These are phyloP conservation scores for Suillus decipiens DNA, from an alignment of 768 basidiomycete genomes.

Conservation along the genomic window DNA sequence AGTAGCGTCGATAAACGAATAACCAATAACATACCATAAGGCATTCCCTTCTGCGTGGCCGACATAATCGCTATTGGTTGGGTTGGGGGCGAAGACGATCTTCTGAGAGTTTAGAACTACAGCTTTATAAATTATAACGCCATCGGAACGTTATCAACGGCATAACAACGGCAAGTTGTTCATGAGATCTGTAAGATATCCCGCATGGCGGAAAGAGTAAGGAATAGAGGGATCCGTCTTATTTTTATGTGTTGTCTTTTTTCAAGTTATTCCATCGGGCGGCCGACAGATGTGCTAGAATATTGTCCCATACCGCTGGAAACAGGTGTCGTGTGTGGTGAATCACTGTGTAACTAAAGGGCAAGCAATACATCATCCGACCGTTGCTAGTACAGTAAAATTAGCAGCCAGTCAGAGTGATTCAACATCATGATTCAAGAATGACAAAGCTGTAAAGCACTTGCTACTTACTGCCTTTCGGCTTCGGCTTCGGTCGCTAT, in stretches of 20 bases:
- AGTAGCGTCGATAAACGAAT: neutral
- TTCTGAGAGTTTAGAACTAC: neutral
- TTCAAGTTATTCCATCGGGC: neutral
- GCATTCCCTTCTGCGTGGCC: slow-evolving; percentile 6
- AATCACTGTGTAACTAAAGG: neutral
- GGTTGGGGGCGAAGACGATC: neutral
- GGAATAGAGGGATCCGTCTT: neutral
- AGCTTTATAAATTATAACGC: slow-evolving; percentile 1
- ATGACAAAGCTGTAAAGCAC: neutral
- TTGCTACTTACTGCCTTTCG: neutral
- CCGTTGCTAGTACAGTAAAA: neutral
- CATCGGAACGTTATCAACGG: neutral
- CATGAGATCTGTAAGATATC: neutral
- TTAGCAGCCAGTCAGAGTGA: neutral
- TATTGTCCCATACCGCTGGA: neutral
- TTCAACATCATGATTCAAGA: neutral
- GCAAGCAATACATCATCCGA: neutral
- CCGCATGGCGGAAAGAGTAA: neutral
- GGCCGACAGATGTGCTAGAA: neutral
- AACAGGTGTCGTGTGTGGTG: neutral
- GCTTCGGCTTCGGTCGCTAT: neutral
- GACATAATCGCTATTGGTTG: slow-evolving; percentile 6
- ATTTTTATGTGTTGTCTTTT: slow-evolving; percentile 8
- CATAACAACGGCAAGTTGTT: neutral
- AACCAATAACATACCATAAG: slow-evolving; percentile 4